A percentile compares a stretch with the other conserved stretches of the same genome.
Evolutionary conservation across 805 yeast species (phyloP).

Genomic region (Yarrowia sp.): DNA sequence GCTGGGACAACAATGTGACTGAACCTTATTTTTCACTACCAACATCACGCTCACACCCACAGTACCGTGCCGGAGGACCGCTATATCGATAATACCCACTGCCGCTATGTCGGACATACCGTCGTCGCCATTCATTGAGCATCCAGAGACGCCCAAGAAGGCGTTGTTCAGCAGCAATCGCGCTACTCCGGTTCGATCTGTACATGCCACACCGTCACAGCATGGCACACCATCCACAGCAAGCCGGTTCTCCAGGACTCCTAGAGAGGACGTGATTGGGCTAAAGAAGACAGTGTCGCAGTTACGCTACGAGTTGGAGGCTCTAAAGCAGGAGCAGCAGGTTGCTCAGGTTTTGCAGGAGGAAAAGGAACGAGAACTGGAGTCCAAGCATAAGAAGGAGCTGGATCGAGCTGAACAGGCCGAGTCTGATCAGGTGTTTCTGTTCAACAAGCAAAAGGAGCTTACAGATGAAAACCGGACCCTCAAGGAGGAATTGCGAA

Average conservation of each 20-base stretch:
- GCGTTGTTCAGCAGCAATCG: not conserved
- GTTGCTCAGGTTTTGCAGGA: constrained; percentile 39
- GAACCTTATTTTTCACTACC: not conserved
- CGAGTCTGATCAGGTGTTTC: constrained; percentile 41
- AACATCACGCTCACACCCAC: not conserved
- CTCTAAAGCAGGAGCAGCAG: constrained; percentile 43
- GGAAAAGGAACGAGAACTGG: constrained; percentile 35
- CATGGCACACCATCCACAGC: not conserved
- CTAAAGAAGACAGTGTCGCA: constrained; percentile 32
- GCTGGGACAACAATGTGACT: not conserved
- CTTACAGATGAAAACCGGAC: constrained; percentile 33
- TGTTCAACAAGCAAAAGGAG: constrained; percentile 41
- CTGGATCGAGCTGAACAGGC: constrained; percentile 38
- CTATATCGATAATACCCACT: not conserved
- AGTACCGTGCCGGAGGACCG: not conserved
- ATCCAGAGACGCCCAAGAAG: constrained; percentile 18
- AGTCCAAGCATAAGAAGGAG: constrained; percentile 36
- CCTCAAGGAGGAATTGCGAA: constrained; percentile 32
- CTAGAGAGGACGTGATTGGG: constrained; percentile 16
- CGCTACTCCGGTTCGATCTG: not conserved
- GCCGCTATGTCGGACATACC: not conserved
- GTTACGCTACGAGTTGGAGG: constrained; percentile 41
- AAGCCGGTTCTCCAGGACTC: not conserved
- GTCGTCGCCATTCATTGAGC: constrained; percentile 22
- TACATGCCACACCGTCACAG: constrained; percentile 6